Base-by-base conservation (phyloP, 371 early-diverging fungal genomes). In the Syncephalastrum contaminatum region DNA sequence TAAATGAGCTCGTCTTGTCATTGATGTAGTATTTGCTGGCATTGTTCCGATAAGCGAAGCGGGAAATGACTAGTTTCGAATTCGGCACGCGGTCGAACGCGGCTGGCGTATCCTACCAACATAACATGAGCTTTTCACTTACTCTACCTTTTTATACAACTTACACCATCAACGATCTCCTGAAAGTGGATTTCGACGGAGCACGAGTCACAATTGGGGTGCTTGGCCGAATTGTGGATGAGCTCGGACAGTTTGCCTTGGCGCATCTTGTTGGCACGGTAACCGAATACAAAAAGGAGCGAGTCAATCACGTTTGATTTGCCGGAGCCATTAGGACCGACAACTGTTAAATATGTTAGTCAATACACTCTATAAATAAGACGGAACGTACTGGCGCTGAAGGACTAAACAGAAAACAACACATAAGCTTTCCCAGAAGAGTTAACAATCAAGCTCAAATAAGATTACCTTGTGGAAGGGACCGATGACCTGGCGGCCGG, bases 241-340 rank as follows among this genome's bases (percentile, higher is more conserved):
- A 99, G 85, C 60, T 97, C 98, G 1, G 92, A 92, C 22, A 98
- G 75, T 63, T 93, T 93, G 16, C 91, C 92, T 73, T 99, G 99
- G 47, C 99, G 85, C 89, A 99, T 94, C 70, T 99, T 99, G 80
- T 90, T 96, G 14, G 99, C 99, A 54, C 96, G 83, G 77, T 95
- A 99, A 16, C 99, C 99, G 84, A 99, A 99, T 30, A 99, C 99
- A 77, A 99, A 99, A 24, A 99, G 76, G 36, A 99, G 81, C 1
- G 97, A 87, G 74, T 99, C 99, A 63, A 99, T 99, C 16, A 99
- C 99, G 66, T 99, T 99, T 8, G 97, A 97, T 77, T 98, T 99
- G 30, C 99, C 99, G 16, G 95, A 96, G n/a, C 99, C 99, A 63
- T 99, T 99, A 4, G 99, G 99, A 0, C 99, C 99, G 13, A 99